These are phyloP conservation scores for Gossypium aridum DNA, from an alignment of 441 rosid genomes.

Conservation along the genomic window DNA sequence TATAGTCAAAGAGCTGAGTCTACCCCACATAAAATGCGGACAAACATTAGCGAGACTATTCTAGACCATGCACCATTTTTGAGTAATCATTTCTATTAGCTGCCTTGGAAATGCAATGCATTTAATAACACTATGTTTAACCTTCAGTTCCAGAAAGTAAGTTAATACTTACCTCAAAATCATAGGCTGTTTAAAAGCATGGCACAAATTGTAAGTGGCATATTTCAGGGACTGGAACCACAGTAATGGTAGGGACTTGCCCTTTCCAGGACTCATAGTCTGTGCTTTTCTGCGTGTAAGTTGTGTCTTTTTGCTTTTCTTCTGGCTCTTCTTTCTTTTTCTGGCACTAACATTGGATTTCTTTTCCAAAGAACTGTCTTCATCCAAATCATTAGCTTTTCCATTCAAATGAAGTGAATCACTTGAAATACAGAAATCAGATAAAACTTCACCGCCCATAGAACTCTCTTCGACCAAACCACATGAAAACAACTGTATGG, in stretches of 20 bases:
- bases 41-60: not conserved
- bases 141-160: not conserved
- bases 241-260: constrained; percentile 20
- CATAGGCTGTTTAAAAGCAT: constrained; percentile 70
- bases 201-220: constrained; percentile 50
- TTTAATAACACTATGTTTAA: not conserved
- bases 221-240: constrained; percentile 61
- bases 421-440: constrained; percentile 24
- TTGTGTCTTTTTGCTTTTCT: constrained; percentile 34
- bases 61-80: not conserved
- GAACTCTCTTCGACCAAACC: constrained; percentile 59
- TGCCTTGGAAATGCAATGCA: not conserved
- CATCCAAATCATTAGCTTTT: constrained; percentile 23
- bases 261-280: constrained; percentile 18
- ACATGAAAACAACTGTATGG: constrained; percentile 71
- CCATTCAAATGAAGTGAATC: constrained; percentile 34
- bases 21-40: not conserved
- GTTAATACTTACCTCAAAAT: constrained; percentile 58
- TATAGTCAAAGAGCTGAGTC: not conserved
- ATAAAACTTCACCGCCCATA: constrained; percentile 20
- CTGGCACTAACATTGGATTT: constrained; percentile 30
- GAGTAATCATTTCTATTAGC: not conserved
- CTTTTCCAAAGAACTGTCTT: constrained; percentile 27
- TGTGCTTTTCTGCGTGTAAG: constrained; percentile 21
- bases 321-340: constrained; percentile 69